Base-by-base conservation (phyloP, 2,329 filamentous ascomycete genomes). In the Neonectria faginata region DNA sequence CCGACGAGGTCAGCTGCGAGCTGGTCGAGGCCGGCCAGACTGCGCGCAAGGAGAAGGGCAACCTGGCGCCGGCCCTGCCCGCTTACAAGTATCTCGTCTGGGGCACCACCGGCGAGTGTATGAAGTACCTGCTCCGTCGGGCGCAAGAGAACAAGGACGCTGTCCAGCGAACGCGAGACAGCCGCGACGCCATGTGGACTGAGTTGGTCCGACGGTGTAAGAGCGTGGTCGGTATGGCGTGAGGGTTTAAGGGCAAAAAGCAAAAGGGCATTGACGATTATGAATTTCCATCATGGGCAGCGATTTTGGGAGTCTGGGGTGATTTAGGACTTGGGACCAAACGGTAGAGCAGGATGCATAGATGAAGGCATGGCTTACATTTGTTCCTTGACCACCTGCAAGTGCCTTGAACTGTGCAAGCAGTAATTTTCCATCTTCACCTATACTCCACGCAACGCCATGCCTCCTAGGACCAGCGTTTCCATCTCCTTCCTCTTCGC, bases 1-100 rank as follows among this genome's bases (percentile, higher is more conserved):
- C 95, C 1, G 95, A 98, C 72, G 94, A 97, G 76, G 89, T 98
- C 57, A 93, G 91, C 76, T 90, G 88, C 75, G 87, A 89, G 75
- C 79, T 90, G 14, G 78, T 81, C 33, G 77, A 80, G 66, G 78
- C 79, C 10, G 74, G 75, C 57, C 74, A 75, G 57, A 70, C 74
- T 3, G 75, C 78, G 41, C 67, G 73, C 16, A 66, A 69, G 55
- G 67, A 67, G 48, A 68, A 65, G 80, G 70, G 67, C 18, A 58
- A 65, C 57, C 70, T 70, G 60, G 64, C 70, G 10, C 58, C 71
- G 14, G 65, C 70, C 8, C 81, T 91, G 44, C 84, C 91, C 18
- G 90, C 90, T 22, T 91, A 88, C 79, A 91, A 91, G 80, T 91
- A 91, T 73, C 80, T 91, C 14, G 88, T 90, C 29, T 91, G 89